Conservation (phyloP, 2,329 filamentous ascomycete species). For the Diaporthe batatas region DNA sequence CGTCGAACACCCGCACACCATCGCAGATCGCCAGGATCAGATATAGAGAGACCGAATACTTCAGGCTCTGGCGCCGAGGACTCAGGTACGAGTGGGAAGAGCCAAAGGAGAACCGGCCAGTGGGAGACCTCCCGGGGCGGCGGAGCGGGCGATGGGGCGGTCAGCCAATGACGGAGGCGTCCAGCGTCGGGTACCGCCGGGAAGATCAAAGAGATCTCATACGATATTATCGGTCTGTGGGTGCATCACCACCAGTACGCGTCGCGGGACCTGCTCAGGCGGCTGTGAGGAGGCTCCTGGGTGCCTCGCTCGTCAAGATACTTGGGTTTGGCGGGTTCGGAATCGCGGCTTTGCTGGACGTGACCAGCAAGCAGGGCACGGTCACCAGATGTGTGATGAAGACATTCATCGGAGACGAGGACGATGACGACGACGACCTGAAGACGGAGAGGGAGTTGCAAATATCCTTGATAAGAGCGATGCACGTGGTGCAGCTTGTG, state of each 20-base stretch:
- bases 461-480: neutral
- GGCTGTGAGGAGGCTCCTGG: neutral
- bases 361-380: neutral
- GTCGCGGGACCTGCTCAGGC: neutral
- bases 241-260: neutral
- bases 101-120: neutral
- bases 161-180: neutral
- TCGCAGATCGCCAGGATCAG: neutral
- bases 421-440: neutral
- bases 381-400: neutral
- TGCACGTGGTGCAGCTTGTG: slow-evolving; percentile 1
- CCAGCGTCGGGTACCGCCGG: neutral
- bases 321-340: slow-evolving; percentile 14
- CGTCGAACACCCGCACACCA: neutral
- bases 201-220: neutral
- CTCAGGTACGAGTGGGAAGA: neutral
- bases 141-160: neutral
- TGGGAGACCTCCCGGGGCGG: neutral
- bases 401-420: neutral
- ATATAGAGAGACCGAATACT: slow-evolving; percentile 6
- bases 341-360: neutral
- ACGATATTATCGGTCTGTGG: neutral
- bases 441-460: slow-evolving; percentile 9
- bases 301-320: neutral
- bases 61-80: neutral